phyloP scores from a whole-genome alignment of 1,139 yeast genomes.

The Trichomonascaceae sp. region DNA sequence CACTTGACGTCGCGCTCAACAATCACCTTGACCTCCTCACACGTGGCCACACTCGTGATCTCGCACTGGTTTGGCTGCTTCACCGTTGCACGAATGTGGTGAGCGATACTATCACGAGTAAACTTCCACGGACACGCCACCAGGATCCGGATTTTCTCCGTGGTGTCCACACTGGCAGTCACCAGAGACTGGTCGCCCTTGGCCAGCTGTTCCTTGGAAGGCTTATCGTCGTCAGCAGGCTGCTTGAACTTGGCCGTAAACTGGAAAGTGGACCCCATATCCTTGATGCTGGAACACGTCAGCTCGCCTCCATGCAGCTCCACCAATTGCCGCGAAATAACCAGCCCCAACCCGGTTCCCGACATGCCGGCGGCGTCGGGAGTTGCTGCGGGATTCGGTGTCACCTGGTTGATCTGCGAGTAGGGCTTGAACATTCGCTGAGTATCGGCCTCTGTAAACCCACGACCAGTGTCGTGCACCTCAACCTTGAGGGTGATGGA shows the following conservation, averaged over 20 bases:
- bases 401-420: conserved; percentile 47
- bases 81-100: conserved; percentile 21
- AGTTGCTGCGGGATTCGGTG: conserved; percentile 3
- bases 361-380: conserved; percentile 43
- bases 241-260: conserved; percentile 22
- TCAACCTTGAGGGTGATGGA: conserved; percentile 47
- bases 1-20: conserved; percentile 8
- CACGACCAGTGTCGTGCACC: conserved; percentile 83
- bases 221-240: conserved; percentile 18
- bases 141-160: conserved; percentile 13
- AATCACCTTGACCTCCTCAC: conserved; percentile 6
- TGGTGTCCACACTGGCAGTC: conserved; percentile 3
- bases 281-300: conserved; percentile 55
- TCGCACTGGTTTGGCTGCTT: conserved; percentile 16
- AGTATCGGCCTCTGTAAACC: conserved; percentile 48
- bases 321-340: conserved; percentile 76
- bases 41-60: conserved; percentile 10
- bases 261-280: conserved; percentile 63
- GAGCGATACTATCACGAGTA: conserved; percentile 20
- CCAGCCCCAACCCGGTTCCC: conserved; percentile 80
- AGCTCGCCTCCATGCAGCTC: conserved; percentile 76
- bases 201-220: conserved; percentile 13
- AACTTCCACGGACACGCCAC: conserved; percentile 21
- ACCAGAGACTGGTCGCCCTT: conserved; percentile 6
- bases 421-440: conserved; percentile 81